Conservation (phyloP, 441 rosid genomes). For the Monsonia emarginata region DNA sequence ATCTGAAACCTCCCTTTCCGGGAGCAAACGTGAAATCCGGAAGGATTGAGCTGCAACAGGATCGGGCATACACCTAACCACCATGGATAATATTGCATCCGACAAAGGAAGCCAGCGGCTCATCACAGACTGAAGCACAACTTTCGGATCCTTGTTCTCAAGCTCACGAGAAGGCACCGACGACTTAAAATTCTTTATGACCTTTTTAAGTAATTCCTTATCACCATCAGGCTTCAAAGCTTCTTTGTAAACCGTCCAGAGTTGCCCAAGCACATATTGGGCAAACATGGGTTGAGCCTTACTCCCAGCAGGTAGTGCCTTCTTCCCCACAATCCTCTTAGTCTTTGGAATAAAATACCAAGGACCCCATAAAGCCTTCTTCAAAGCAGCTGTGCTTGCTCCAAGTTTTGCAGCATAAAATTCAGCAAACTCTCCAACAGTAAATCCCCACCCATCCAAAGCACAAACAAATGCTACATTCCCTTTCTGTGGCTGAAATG, state of each 20-base stretch:
- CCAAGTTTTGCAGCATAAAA: conserved; percentile 76
- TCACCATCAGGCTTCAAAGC: conserved; percentile 61
- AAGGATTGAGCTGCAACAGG: conserved; percentile 65
- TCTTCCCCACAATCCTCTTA: conserved; percentile 82
- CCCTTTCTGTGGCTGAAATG: conserved; percentile 88
- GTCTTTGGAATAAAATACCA: conserved; percentile 55
- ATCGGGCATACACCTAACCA: conserved; percentile 67
- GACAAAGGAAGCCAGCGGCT: conserved; percentile 93
- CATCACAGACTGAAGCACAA: conserved; percentile 71
- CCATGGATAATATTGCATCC: conserved; percentile 80
- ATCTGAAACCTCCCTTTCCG: conserved; percentile 45
- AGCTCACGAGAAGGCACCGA: conserved; percentile 63
- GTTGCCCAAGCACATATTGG: conserved; percentile 80
- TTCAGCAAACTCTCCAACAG: conserved; percentile 58
- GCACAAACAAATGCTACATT: conserved; percentile 87
- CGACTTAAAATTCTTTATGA: conserved; percentile 62
- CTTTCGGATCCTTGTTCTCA: conserved; percentile 75
- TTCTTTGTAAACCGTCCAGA: conserved; percentile 79
- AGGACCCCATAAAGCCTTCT: conserved; percentile 86
- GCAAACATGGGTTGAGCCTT: conserved; percentile 85
- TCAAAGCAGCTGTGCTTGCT: conserved; percentile 50
- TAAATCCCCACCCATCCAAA: conserved; percentile 91
- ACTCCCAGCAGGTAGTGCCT: conserved; percentile 40
- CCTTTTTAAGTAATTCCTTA: conserved; percentile 49
- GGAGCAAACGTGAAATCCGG: conserved; percentile 62